Evolutionary conservation across 371 early-diverging fungal genomes (phyloP), one percentile per base, ranked within the genome.

Genomic region (Mucor mucedo): DNA sequence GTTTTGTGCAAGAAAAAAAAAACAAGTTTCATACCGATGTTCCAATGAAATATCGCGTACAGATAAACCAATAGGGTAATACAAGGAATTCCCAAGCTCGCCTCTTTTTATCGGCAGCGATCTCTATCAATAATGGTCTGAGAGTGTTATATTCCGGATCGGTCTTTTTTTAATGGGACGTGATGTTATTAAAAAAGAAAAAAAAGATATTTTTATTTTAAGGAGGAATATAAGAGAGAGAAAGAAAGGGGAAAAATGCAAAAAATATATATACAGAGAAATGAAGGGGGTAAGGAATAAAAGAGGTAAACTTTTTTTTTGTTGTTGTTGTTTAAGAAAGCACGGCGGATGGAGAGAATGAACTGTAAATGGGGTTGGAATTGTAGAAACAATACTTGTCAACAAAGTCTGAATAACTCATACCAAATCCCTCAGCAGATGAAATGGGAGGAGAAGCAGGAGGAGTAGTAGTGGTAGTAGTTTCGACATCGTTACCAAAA

Each of bases 381-480:
- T 76, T 72, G 55, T 83, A 86, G 57, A 86, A 86, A 63, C 87
- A 86, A 62, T 86, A 86, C 66, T 84, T 84, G 67, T 82, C 81
- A 2, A 86, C 82, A 58, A 86, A 68, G 49, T 84, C 84, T 65
- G 71, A 72, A 56, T 86, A 86, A 10, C 59, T 65, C 65, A 65
- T 69, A 53, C 65, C 60, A 33, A 45, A 67, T 2, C 68, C 68
- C 47, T 67, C 68, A n/a, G 58, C 55, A 40, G 58, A 58, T 33
- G 57, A 29, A 38, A 48, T 57, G 28, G 66, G 49, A 30, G 60
- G 30, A 45, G 52, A 44, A 49, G 21, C 38, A 11, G 57, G 47
- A 44, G 29, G 58, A 60, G 50, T 56, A 14, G n/a, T n/a, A n/a
- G n/a, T n/a, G n/a, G n/a, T n/a, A n/a, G n/a, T 11, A 41, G 40